phyloP scores from a whole-genome alignment of 2,329 filamentous ascomycete genomes.

The Neocucurbitaria cava region DNA sequence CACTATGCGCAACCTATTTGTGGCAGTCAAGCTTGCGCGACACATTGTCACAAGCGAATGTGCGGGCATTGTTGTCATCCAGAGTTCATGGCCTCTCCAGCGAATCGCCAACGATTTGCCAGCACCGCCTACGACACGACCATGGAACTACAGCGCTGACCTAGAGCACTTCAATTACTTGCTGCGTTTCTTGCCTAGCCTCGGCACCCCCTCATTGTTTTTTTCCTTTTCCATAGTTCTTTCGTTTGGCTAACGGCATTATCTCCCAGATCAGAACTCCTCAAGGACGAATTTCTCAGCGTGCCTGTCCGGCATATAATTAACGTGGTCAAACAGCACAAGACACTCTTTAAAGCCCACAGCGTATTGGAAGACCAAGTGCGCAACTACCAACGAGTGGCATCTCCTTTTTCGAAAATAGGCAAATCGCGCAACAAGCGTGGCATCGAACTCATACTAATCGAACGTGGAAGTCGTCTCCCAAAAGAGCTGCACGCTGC shows the following conservation, averaged over 20 bases:
- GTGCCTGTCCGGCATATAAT: constrained; percentile 48
- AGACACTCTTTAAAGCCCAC: constrained; percentile 50
- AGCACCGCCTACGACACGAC: neutral
- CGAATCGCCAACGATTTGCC: constrained; percentile 1
- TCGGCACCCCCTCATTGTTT: neutral
- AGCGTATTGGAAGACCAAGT: constrained; percentile 41
- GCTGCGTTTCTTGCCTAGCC: neutral
- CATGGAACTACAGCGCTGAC: neutral
- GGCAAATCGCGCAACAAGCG: constrained; percentile 28
- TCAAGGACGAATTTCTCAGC: constrained; percentile 53
- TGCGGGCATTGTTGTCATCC: neutral
- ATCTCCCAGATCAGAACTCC: constrained; percentile 32
- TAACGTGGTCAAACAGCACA: constrained; percentile 34
- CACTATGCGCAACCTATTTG: neutral
- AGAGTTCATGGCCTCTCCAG: neutral
- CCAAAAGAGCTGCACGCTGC: constrained; percentile 43
- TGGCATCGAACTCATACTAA: constrained; percentile 23
- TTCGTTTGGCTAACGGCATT: constrained; percentile 13
- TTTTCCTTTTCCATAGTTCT: neutral
- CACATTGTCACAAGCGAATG: constrained; percentile 1
- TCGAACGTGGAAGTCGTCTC: constrained; percentile 30
- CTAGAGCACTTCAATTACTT: neutral
- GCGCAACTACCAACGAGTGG: constrained; percentile 23
- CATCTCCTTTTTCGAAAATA: constrained; percentile 25
- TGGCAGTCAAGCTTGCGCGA: constrained; percentile 8